Base-by-base conservation (phyloP, 495 filamentous ascomycete species). In the Hamigera avellanea region DNA sequence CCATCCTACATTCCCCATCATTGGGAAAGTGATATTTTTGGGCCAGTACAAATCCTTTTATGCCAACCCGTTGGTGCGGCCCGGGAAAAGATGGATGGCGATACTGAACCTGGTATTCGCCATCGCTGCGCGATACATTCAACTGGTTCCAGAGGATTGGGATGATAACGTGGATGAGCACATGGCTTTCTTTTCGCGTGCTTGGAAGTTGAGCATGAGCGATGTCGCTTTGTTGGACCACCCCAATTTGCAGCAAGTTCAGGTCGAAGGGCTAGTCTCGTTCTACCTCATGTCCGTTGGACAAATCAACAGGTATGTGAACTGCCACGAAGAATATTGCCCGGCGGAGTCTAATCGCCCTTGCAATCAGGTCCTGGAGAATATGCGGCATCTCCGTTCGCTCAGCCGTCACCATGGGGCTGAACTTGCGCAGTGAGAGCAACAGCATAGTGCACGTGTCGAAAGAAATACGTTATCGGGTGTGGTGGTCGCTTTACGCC, bases 71-170 rank as follows among this genome's bases (percentile, higher is more conserved):
- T 53, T 44, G 14, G 45, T 57, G 19, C 50, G 56, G 26, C 61
- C 66, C 14, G 57, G 62, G 1, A 61, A 55, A 13, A 57, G 66
- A 32, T 81, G 74, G 75, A 52, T 76, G 30, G 70, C 73, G 0
- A 70, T 74, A 13, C 42, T 81, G 14, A 81, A 83, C 49, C 42
- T 80, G n/a, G 62, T 81, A 21, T 80, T 82, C 50, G 78, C 78
- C 13, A 76, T 80, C 40, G 67, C 68, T 8, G 62, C 70, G 6
- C 66, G 60, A 43, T 68, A 74, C 44, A 63, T 59, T 3, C 30
- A 42, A 30, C 57, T 78, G 10, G 26, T 51, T 4, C 56, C 56
- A 25, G 56, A 54, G 21, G 50, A 57, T 32, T 62, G 52, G 44
- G 53, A 42, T 17, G 40, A 32, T 13, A 46, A 62, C 23, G 50